Evolutionary conservation across 768 basidiomycete species (phyloP).

Genomic region (Lactarius akahatsu): DNA sequence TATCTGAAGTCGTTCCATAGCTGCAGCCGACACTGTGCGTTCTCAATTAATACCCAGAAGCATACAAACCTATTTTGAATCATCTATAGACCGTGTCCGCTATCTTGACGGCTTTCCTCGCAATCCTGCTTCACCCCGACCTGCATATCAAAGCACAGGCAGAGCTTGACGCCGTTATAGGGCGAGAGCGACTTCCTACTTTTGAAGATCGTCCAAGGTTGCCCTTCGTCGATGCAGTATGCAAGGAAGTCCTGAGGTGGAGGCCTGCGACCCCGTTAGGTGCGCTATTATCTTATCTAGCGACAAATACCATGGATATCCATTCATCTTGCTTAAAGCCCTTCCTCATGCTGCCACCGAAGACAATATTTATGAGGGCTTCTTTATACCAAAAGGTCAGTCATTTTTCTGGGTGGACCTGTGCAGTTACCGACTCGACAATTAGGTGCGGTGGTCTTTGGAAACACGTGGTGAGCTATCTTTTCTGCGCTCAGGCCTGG

Average conservation of each 20-base stretch:
- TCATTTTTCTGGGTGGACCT: not conserved
- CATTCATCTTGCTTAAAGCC: not conserved
- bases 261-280: slow-evolving; percentile 30
- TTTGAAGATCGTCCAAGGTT: slow-evolving; percentile 32
- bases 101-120: slow-evolving; percentile 32
- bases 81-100: slow-evolving; percentile 28
- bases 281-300: not conserved
- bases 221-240: slow-evolving; percentile 31
- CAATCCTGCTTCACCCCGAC: slow-evolving; percentile 33
- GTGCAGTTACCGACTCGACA: not conserved
- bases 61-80: not conserved
- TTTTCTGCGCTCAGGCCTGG: not conserved
- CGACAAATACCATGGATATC: not conserved
- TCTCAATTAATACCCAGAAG: not conserved
- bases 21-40: slow-evolving; percentile 15
- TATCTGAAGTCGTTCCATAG: not conserved
- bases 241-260: slow-evolving; percentile 34
- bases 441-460: not conserved
- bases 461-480: slow-evolving; percentile 10
- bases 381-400: slow-evolving; percentile 32
- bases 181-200: slow-evolving; percentile 33
- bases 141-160: slow-evolving; percentile 33
- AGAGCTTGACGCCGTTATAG: slow-evolving; percentile 34
- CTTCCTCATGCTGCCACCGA: slow-evolving; percentile 30
- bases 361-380: slow-evolving; percentile 34